Conservation (phyloP, 176 grass and related monocot genomes). For the Eragrostis curvula region DNA sequence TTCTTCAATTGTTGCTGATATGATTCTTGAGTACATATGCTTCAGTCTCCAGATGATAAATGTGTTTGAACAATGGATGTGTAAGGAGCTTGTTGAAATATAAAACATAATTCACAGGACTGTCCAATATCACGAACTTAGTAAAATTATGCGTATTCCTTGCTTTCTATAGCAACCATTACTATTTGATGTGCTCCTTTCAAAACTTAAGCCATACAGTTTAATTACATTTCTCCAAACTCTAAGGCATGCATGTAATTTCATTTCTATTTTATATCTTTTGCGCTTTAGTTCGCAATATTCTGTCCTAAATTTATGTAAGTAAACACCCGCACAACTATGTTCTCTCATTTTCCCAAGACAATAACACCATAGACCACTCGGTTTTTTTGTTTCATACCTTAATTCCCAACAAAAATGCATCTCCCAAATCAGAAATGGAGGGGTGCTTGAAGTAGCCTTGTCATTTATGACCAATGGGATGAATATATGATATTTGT, state of each 20-base stretch:
- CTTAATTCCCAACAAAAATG: not conserved
- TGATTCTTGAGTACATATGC: constrained; percentile 8
- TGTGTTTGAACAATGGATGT: not conserved
- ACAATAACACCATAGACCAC: not conserved
- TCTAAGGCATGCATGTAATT: not conserved
- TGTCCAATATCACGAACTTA: not conserved
- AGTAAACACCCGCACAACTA: not conserved
- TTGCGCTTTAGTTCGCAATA: not conserved
- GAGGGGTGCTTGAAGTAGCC: not conserved
- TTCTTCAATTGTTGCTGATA: constrained; percentile 32
- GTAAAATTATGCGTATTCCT: not conserved
- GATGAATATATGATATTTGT: not conserved
- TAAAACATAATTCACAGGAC: not conserved
- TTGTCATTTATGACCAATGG: constrained; percentile 22
- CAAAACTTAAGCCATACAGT: not conserved
- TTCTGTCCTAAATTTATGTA: not conserved
- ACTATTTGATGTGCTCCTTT: not conserved
- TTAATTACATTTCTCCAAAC: not conserved
- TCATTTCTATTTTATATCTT: not conserved
- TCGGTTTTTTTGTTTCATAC: not conserved
- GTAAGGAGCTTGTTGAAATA: constrained; percentile 19
- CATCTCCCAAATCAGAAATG: not conserved
- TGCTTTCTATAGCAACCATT: not conserved
- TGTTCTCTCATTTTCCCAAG: not conserved
- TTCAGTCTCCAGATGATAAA: not conserved